Base-by-base conservation (phyloP, 2,329 filamentous ascomycete genomes). In the Phialophora tarda region DNA sequence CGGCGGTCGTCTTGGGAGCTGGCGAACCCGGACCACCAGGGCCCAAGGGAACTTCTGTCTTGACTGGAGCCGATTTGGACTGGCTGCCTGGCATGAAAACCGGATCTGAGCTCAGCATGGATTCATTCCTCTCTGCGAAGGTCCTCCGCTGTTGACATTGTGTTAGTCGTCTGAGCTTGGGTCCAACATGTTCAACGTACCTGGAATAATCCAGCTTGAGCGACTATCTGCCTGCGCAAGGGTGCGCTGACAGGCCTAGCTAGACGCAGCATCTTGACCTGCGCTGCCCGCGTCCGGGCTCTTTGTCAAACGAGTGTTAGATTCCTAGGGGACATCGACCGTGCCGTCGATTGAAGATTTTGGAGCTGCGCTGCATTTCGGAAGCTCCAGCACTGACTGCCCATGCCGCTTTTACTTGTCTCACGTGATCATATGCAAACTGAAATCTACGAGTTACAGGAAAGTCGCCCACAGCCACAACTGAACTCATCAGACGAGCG, bases 241-340 rank as follows among this genome's bases (percentile, higher is more conserved):
- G 59, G 55, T n/a, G 57, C 60, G 48, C 63, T 53, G 62, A 69
- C 55, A 41, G 70, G 71, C 62, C 71, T 68, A 38, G 69, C 65
- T 62, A 73, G 66, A 61, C 71, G 71, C 69, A 73, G 70, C 66
- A 70, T 71, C 30, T 55, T 67, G 47, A 57, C 63, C 68, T 67
- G 63, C 59, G 67, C 67, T 59, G 64, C 63, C 59, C 67, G 65
- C 63, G 34, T 58, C 47, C 38, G 30, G 62, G 64, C 58, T 21
- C 47, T 53, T 56, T 21, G 61, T 51, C 34, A 64, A 59, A 65
- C 50, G 58, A 63, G 41, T 60, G 59, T 65, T 41, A 65, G 48
- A 11, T 57, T 17, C 44, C n/a, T 24, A 34, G 26, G 24, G 58
- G 21, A 44, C 38, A 38, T 47, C 21, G 48, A 54, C 21, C 48